phyloP scores from a whole-genome alignment of 208 protist species.

The Wallacemonas sp. region DNA sequence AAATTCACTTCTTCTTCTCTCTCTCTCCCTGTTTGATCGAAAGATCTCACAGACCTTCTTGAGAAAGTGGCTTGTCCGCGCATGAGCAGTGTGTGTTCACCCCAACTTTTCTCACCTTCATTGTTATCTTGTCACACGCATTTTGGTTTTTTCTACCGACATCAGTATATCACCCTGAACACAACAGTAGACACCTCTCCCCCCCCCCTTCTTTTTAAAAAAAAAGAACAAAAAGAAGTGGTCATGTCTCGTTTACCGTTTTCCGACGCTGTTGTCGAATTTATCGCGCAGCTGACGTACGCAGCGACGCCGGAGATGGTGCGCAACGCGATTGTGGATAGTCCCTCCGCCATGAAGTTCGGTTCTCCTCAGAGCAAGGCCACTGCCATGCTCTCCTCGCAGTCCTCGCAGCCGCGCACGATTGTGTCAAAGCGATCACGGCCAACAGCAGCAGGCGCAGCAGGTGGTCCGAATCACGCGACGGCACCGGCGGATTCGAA shows the following conservation, averaged over 20 bases:
- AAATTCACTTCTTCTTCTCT: conserved; percentile 5
- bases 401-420: conserved; percentile 7
- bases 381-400: conserved; percentile 1
- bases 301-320: conserved; percentile 50
- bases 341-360: conserved; percentile 14
- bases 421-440: conserved; percentile 13
- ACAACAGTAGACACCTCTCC: no score
- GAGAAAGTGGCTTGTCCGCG: no score
- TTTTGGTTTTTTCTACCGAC: no score
- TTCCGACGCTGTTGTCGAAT: conserved; percentile 59
- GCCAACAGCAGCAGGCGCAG: background rate
- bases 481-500: no score
- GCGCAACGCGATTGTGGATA: conserved; percentile 42
- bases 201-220: no score
- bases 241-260: conserved; percentile 22
- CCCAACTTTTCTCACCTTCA: no score
- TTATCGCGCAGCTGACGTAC: conserved; percentile 54
- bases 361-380: background rate
- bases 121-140: no score
- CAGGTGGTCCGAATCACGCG: no score
- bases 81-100: no score
- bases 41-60: background rate
- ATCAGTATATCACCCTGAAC: no score
- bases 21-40: conserved; percentile 4
- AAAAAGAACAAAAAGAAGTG: no score